phyloP scores from a whole-genome alignment of 2,329 filamentous ascomycete species.

The Colletotrichum brevisporum region DNA sequence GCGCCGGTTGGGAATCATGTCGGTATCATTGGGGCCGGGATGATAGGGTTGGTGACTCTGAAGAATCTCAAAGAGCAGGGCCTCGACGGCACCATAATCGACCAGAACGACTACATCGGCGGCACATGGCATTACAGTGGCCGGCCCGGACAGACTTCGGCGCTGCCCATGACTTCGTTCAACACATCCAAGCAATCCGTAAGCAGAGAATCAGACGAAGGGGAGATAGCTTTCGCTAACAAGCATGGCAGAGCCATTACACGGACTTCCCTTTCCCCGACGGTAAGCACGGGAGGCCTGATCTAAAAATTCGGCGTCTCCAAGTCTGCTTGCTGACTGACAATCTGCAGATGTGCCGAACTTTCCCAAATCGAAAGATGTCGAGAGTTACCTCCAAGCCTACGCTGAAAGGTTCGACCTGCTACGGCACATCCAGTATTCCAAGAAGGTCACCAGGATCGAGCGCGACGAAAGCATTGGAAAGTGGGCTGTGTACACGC shows the following conservation, averaged over 20 bases:
- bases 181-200: constrained; percentile 39
- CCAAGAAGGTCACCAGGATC: constrained; percentile 23
- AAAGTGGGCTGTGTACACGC: constrained; percentile 5
- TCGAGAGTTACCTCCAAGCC: constrained; percentile 55
- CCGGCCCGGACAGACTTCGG: constrained; percentile 24
- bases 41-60: constrained; percentile 38
- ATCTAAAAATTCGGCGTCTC: background rate
- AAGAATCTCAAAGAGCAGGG: constrained; percentile 41
- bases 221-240: background rate
- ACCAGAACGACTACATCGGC: constrained; percentile 35
- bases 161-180: constrained; percentile 31
- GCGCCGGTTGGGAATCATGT: constrained; percentile 42
- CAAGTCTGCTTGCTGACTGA: background rate
- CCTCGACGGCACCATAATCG: constrained; percentile 36
- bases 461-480: constrained; percentile 29
- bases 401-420: constrained; percentile 58
- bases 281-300: background rate
- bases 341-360: constrained; percentile 44
- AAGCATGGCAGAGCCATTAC: constrained; percentile 4
- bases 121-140: constrained; percentile 37
- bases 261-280: constrained; percentile 38
- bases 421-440: constrained; percentile 46
- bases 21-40: constrained; percentile 45
- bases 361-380: constrained; percentile 43
- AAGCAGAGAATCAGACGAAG: background rate